Base-by-base conservation (phyloP, 2,329 filamentous ascomycete genomes). In the Amphichorda felina region DNA sequence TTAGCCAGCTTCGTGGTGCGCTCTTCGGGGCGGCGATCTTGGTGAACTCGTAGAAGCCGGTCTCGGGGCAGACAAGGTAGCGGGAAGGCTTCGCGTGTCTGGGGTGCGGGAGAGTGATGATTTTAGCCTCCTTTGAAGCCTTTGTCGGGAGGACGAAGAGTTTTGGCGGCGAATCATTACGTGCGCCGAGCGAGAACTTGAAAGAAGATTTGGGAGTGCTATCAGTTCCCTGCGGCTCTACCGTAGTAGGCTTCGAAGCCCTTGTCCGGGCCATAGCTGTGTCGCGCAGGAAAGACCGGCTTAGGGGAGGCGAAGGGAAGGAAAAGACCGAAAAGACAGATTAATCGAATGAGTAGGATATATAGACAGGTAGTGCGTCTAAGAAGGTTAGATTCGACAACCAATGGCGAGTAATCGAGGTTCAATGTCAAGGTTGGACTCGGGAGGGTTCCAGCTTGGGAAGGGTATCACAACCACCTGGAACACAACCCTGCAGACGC, bases 11-110 rank as follows among this genome's bases (percentile, higher is more conserved):
- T 36, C 69, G 63, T 3, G 75, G 75, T 1, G 57, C 61, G 4
- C 63, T 57, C 36, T 64, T 68, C 8, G 72, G 68, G 1, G 67
- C 62, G 2, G 66, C 54, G 41, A 79, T 63, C 45, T 60, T 68
- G 25, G 66, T 79, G 49, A 82, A 77, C 47, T 82, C 78, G 59
- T 75, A 77, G 40, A 81, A 66, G 38, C 75, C 77, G 2, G 64
- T 66, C 34, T 72, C 55, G 3, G 75, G 73, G 43, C 77, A 80
- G 22, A 75, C 62, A 11, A 82, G 61, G 49, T 78, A 82, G 45
- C 75, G 67, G 6, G 69, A 63, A 3, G 72, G 67, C 22, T 61
- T 66, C 14, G 54, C 54, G 44, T 67, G 66, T 46, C 73, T 66
- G 4, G 77, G 75, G 43, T 81, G 68, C 15, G 70, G 66, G 26